Evolutionary conservation across 169 alveolate genomes (phyloP).

Genomic region (Ichthyophthirius multifiliis): DNA sequence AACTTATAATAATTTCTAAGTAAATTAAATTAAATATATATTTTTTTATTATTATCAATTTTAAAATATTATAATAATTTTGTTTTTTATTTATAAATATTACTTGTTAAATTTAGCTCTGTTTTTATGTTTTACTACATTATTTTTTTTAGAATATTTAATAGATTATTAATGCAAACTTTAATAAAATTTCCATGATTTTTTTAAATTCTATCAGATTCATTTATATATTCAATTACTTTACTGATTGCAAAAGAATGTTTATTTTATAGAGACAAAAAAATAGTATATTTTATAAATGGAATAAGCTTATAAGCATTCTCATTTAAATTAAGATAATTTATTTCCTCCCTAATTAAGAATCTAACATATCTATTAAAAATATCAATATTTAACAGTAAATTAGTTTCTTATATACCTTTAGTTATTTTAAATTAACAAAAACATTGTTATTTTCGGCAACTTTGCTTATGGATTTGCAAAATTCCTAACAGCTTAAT

Average conservation of each 20-base stretch:
- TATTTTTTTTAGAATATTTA: neutral
- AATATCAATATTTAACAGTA: neutral
- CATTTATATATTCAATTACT: neutral
- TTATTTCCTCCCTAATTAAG: neutral
- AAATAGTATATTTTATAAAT: neutral
- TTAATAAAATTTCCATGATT: neutral
- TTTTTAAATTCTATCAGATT: neutral
- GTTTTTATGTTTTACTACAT: neutral
- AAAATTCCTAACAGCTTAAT: neutral
- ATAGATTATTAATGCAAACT: neutral
- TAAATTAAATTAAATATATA: too few species aligned
- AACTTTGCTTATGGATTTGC: neutral
- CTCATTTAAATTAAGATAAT: neutral
- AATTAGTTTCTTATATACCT: neutral
- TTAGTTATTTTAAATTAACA: neutral
- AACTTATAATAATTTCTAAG: too few species aligned
- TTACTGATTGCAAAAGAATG: neutral
- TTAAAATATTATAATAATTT: too few species aligned
- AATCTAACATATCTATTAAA: neutral
- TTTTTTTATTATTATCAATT: too few species aligned
- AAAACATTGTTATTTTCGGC: neutral
- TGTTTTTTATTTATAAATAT: too few species aligned
- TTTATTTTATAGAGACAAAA: neutral
- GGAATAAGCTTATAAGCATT: neutral
- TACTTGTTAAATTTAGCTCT: too few species aligned